Evolutionary conservation across 208 protist genomes (phyloP).

Genomic region (Leishmania martiniquensis): DNA sequence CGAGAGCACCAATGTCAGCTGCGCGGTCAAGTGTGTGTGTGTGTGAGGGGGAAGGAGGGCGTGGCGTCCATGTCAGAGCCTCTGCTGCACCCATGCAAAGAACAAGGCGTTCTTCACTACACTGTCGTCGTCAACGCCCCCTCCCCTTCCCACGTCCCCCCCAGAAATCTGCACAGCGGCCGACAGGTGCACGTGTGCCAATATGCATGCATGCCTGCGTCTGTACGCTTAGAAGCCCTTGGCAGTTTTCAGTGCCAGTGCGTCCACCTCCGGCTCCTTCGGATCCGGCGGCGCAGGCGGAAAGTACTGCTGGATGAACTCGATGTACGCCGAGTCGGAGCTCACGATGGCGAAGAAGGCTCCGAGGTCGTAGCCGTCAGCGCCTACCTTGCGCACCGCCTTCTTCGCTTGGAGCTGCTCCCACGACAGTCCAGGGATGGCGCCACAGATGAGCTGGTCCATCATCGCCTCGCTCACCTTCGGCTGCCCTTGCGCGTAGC

Average conservation of each 20-base stretch:
- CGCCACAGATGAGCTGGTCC: slow-evolving; percentile 89
- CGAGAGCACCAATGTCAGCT: too few species aligned
- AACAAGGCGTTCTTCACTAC: too few species aligned
- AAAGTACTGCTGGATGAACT: slow-evolving; percentile 80
- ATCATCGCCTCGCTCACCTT: slow-evolving; percentile 87
- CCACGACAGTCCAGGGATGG: slow-evolving; percentile 80
- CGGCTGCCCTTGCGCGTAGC: slow-evolving; percentile 80
- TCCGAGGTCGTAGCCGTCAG: slow-evolving; percentile 74
- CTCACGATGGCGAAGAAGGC: slow-evolving; percentile 83
- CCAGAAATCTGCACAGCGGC: neutral
- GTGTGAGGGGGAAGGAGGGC: too few species aligned
- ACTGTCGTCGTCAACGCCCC: too few species aligned
- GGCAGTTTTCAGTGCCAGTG: slow-evolving; percentile 71
- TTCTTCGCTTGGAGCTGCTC: slow-evolving; percentile 86
- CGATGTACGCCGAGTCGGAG: slow-evolving; percentile 72
- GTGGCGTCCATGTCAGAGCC: too few species aligned
- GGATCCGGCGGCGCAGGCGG: slow-evolving; percentile 64
- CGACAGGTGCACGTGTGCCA: neutral
- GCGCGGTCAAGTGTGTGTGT: too few species aligned
- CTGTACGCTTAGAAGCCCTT: slow-evolving; percentile 74
- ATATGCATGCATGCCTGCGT: neutral
- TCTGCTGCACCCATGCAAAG: too few species aligned
- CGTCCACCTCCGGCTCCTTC: slow-evolving; percentile 81
- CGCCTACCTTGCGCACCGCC: slow-evolving; percentile 43
- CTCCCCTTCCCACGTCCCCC: neutral